Percentiles rank a stretch among this genome's conserved stretches.
Evolutionary conservation across 2,329 filamentous ascomycete genomes (phyloP).

Genomic region (Albophoma yamanashiensis): DNA sequence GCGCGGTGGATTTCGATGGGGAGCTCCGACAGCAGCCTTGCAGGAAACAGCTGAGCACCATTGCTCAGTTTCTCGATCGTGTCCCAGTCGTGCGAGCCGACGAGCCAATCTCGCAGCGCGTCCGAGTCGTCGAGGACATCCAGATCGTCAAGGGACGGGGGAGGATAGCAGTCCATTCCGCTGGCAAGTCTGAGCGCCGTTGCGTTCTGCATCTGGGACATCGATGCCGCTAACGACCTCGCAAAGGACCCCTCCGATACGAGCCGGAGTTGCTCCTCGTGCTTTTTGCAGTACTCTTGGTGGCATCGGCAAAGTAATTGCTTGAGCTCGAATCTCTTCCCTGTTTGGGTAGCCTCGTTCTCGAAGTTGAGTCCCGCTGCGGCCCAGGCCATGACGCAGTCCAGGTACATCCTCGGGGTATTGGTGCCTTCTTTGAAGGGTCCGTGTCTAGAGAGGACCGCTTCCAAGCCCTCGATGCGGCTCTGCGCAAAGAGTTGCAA

Average conservation of each 20-base stretch:
- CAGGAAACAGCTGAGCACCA: neutral
- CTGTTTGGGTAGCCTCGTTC: neutral
- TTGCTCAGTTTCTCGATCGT: neutral
- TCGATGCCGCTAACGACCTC: neutral
- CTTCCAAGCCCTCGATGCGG: neutral
- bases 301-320: neutral
- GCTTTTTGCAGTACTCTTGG: neutral
- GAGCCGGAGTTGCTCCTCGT: neutral
- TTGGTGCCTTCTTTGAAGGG: neutral
- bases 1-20: neutral
- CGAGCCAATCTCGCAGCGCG: neutral
- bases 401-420: neutral
- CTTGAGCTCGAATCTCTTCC: neutral
- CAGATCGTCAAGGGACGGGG: neutral
- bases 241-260: neutral
- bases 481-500: neutral
- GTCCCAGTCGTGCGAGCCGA: neutral
- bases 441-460: neutral
- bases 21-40: neutral
- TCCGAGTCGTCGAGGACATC: neutral
- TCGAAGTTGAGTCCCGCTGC: neutral
- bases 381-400: neutral
- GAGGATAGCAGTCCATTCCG: neutral
- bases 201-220: neutral
- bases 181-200: neutral